These are phyloP conservation scores for Wickerhamomyces mucosus DNA, from an alignment of 805 yeast genomes.

Conservation along the genomic window DNA sequence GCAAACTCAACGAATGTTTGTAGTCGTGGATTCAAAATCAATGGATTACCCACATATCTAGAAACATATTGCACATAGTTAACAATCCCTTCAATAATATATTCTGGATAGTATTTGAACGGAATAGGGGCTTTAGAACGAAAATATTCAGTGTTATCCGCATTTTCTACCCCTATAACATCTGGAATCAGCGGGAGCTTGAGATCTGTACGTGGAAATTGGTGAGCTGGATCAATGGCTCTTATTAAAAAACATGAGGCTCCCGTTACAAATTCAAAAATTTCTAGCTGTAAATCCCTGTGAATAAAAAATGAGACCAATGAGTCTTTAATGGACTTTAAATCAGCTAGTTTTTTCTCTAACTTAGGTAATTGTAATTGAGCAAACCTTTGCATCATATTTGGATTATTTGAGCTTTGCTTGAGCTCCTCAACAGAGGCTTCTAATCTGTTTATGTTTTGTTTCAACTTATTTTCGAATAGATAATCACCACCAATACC, in stretches of 20 bases:
- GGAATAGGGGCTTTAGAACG: constrained; percentile 61
- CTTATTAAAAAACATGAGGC: constrained; percentile 62
- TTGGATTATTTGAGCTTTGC: constrained; percentile 8
- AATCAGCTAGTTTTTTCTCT: constrained; percentile 29
- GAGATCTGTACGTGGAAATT: constrained; percentile 44
- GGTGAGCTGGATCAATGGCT: constrained; percentile 63
- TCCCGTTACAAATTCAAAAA: constrained; percentile 73
- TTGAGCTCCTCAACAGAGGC: constrained; percentile 24
- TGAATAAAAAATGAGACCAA: constrained; percentile 54
- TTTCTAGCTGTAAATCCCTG: constrained; percentile 47
- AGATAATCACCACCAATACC: constrained; percentile 77
- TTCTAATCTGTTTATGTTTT: constrained; percentile 38
- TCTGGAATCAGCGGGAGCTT: constrained; percentile 52
- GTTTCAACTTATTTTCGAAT: constrained; percentile 44
- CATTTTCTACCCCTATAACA: constrained; percentile 51
- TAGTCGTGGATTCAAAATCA: constrained; percentile 44
- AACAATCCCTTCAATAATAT: constrained; percentile 70
- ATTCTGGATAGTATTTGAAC: constrained; percentile 82
- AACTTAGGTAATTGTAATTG: constrained; percentile 40
- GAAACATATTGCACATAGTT: constrained; percentile 59
- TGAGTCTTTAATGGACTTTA: constrained; percentile 42
- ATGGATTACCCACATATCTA: constrained; percentile 45
- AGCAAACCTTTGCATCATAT: constrained; percentile 21
- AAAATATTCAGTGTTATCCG: constrained; percentile 67
- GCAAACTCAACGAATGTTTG: constrained; percentile 58